Evolutionary conservation across 257 asterid species (phyloP).

Genomic region (Misopates orontium): DNA sequence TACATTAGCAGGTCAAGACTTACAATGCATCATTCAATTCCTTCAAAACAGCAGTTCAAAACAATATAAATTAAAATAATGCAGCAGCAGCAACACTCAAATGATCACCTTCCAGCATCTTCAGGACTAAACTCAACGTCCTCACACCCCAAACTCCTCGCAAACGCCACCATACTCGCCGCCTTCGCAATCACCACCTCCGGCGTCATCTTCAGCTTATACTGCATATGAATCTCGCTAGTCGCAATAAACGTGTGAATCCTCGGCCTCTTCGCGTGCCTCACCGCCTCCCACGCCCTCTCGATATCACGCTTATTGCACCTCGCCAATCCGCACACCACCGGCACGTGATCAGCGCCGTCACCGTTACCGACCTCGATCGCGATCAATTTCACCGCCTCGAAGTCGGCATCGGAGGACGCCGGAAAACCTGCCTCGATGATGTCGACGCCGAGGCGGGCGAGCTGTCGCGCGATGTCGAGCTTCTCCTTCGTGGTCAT

Average conservation of each 20-base stretch:
- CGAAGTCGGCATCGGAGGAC: slow-evolving; percentile 86
- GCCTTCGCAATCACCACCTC: slow-evolving; percentile 85
- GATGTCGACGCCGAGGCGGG: slow-evolving; percentile 88
- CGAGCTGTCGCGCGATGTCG: slow-evolving; percentile 78
- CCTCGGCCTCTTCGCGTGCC: slow-evolving; percentile 79
- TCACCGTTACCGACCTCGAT: slow-evolving; percentile 61
- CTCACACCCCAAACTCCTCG: slow-evolving; percentile 78
- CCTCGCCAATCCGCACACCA: slow-evolving; percentile 89
- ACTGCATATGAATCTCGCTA: slow-evolving; percentile 88
- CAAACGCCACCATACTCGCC: slow-evolving; percentile 82
- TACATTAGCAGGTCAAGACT: no score
- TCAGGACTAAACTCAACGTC: slow-evolving; percentile 99
- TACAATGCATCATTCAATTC: no score
- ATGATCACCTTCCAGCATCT: slow-evolving; percentile 90
- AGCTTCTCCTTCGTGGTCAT: slow-evolving; percentile 94
- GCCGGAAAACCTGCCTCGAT: slow-evolving; percentile 98
- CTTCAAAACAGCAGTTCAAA: no score
- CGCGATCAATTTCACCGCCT: slow-evolving; percentile 79
- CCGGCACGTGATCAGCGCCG: slow-evolving; percentile 63
- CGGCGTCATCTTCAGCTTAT: slow-evolving; percentile 78
- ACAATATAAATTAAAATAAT: no score
- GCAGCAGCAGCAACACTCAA: no score
- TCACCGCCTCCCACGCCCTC: slow-evolving; percentile 95
- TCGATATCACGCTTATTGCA: slow-evolving; percentile 88
- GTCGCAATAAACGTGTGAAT: slow-evolving; percentile 97